phyloP scores from a whole-genome alignment of 139 green algal genomes.

The Raphidocelis subcapitata region DNA sequence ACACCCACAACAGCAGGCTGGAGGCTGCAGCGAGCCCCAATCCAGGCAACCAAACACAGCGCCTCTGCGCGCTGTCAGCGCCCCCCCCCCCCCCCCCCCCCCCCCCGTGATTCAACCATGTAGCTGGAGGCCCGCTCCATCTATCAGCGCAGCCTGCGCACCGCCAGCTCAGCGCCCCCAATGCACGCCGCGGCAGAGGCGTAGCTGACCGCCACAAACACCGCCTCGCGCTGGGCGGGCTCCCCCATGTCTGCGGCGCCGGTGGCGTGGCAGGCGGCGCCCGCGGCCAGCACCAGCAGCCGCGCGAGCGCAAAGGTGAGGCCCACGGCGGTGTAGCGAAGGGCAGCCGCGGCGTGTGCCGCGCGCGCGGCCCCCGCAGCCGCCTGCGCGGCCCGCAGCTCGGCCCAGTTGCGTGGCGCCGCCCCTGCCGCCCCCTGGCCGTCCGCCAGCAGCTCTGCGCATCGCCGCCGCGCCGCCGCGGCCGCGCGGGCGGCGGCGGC shows the following conservation, averaged over 20 bases:
- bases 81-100: too few relatives aligned
- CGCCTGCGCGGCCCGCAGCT: not conserved
- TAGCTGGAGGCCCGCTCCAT: too few relatives aligned
- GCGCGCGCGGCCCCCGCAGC: not conserved
- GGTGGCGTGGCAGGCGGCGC: conserved; percentile 7
- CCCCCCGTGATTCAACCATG: too few relatives aligned
- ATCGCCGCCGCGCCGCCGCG: not conserved
- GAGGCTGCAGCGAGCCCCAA: too few relatives aligned
- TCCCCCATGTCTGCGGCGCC: not conserved
- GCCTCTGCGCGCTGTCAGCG: too few relatives aligned
- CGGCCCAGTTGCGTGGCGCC: too few relatives aligned
- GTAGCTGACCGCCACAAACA: conserved; percentile 8
- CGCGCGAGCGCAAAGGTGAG: conserved; percentile 12
- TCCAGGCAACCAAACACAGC: too few relatives aligned
- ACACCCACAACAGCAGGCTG: too few relatives aligned
- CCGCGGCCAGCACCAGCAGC: conserved; percentile 4
- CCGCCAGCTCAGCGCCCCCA: not conserved
- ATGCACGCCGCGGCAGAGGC: conserved; percentile 5
- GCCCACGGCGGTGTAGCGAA: conserved; percentile 1
- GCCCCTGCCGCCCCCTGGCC: not conserved
- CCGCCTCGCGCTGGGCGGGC: not conserved
- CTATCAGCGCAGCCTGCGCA: too few relatives aligned
- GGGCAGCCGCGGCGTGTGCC: not conserved
- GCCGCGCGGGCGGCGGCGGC: not conserved
- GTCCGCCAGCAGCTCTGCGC: not conserved